Evolutionary conservation across 139 green algal genomes (phyloP), one percentile per base, ranked within the genome.

Genomic region (Penium margaritaceum): DNA sequence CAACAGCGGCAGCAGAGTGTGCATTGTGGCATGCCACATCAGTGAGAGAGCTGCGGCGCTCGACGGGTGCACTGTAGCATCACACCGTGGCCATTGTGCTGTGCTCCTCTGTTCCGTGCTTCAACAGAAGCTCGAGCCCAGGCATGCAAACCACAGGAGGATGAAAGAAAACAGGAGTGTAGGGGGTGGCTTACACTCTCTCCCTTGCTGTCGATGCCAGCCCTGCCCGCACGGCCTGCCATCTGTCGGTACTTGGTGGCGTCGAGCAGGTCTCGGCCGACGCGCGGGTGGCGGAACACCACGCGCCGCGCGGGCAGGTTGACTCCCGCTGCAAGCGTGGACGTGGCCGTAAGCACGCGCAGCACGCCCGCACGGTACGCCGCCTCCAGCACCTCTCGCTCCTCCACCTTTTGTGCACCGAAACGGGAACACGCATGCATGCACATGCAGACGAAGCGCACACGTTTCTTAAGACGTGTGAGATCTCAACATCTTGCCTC

Each of bases 321-420:
- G 29, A 86, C 81, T 38, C 81, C 81, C 14, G 81, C 71, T 47
- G 92, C 93, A 47, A 99, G 78, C 0, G 93, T 98, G 66, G 90
- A 94, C 2, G 95, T 99, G 27, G 90, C 91, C 60, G 77, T 87
- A 51, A 99, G 80, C 61, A 99, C 90, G 0, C 78, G 86, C 14
- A 97, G 74, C 1, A 84, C 82, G 6, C 92, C 93, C 1, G 33
- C 68, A 17, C 78, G 69, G 78, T 87, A 99, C 1, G 77, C 89
- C 0, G 14, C 6, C 82, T 97, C 94, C 61, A 98, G 87, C 1
- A 95, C 35, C 41, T 84, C 51, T n/a, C 68, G 46, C 72, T 87
- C 84, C 58, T 86, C 81, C 5, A 34, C 37, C 73, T 80, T 66
- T 19, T 15, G 47, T 27, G 14, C 3, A 60, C 15, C 9, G 24